Conservation (phyloP, 345 rosid species). For the Linum tenue region DNA sequence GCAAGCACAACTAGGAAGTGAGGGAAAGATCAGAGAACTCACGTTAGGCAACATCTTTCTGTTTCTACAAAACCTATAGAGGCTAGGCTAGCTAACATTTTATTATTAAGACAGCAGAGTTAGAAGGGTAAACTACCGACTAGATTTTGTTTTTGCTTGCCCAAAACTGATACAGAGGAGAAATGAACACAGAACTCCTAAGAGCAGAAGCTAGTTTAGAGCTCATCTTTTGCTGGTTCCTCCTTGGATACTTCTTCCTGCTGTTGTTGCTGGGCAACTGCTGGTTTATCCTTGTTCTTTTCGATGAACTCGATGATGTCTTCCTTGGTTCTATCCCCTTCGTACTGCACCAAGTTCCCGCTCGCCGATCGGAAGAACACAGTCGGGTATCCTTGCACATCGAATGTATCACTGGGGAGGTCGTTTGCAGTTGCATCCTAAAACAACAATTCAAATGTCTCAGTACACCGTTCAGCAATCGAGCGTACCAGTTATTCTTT, state of each 20-base stretch:
- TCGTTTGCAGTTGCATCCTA: conserved; percentile 95
- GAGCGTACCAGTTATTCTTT: no score
- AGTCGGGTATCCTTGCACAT: conserved; percentile 82
- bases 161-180: not conserved
- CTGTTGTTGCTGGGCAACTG: not conserved
- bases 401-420: conserved; percentile 44
- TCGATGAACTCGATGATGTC: conserved; percentile 73
- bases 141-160: not conserved
- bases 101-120: no score
- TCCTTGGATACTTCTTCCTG: conserved; percentile 22
- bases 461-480: no score
- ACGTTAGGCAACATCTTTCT: not conserved
- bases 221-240: conserved; percentile 47
- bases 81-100: not conserved
- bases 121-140: not conserved
- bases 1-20: no score
- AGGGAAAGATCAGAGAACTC: not conserved
- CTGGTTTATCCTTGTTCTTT: conserved; percentile 53
- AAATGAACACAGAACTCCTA: no score
- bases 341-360: conserved; percentile 53
- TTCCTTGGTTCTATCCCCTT: conserved; percentile 74
- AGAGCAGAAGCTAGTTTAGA: conserved; percentile 24
- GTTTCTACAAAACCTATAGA: not conserved
- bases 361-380: conserved; percentile 62
- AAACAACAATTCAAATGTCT: no score